Evolutionary conservation across 2,329 filamentous ascomycete genomes (phyloP), one percentile per base, ranked within the genome.

Genomic region (Stachybotrys chlorohalonatus): DNA sequence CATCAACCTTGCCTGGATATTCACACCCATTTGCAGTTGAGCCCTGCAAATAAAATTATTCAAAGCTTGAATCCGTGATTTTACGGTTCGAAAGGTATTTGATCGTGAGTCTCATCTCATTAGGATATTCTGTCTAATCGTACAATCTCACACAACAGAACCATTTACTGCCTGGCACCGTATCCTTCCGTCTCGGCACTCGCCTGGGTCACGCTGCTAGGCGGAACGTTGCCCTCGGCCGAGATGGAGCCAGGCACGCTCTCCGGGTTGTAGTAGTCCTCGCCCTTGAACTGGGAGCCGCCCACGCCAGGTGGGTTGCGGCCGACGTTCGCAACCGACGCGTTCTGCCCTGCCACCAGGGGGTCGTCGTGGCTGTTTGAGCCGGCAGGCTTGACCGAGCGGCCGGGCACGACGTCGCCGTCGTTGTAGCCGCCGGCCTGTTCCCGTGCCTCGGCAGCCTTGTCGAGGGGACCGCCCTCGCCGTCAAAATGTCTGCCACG

Each of bases 401-500:
- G 55, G 1, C 64, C 63, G 3, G 62, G 59, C 1, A 68, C 66
- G 3, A 72, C 67, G 32, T 73, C 64, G 52, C 68, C 68, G 54
- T 74, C 68, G 54, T 76, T 67, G 52, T 66, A 54, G 24, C 74
- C 73, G 30, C 69, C 64, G 46, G 62, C 69, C 64, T 54, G 63
- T 54, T 59, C 46, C 31, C 59, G 57, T 7, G 57, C 50, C 42
- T 59, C 54, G 30, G 54, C 42, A 36, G 71, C 51, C 62, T 76
- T 78, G 53, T 76, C 66, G 16, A 71, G 61, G 1, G 74, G 74
- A 0, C 75, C 74, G 39, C 75, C 73, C 11, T 62, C 53, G 49
- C 75, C 74, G 47, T 77, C 73, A 54, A 72, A 78, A 52, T 74
- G 69, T 52, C 71, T 58, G 45, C 75, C 75, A 5, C 66, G 69